Evolutionary conservation across 345 rosid species (phyloP).

Genomic region (Excoecaria agallocha): DNA sequence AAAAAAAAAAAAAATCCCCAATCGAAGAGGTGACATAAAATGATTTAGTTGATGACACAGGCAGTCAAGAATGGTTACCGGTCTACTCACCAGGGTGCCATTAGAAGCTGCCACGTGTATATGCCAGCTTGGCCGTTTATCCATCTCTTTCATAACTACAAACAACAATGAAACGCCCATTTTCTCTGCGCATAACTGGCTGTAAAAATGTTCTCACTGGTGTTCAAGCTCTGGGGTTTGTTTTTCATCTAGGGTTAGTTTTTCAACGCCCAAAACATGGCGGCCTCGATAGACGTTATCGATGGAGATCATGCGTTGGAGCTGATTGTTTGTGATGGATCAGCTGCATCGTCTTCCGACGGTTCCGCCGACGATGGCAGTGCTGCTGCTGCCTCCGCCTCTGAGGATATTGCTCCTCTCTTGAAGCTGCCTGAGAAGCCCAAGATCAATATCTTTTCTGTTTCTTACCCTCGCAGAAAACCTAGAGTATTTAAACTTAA

Average conservation of each 20-base stretch:
- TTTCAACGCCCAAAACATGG: conserved; percentile 12
- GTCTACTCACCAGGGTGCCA: too few species aligned
- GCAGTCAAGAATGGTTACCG: too few species aligned
- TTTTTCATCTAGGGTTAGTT: neutral
- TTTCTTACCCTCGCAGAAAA: conserved; percentile 60
- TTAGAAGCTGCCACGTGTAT: too few species aligned
- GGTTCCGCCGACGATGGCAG: conserved; percentile 5
- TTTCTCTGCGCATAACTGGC: too few species aligned
- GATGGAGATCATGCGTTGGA: conserved; percentile 51
- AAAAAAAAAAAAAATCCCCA: too few species aligned
- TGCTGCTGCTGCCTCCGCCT: conserved; percentile 19
- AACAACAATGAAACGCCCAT: neutral
- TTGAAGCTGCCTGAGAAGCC: conserved; percentile 57
- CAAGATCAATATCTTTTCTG: conserved; percentile 71
- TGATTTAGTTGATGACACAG: too few species aligned
- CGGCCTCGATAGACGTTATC: conserved; percentile 33
- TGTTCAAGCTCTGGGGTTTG: neutral
- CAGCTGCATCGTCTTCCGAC: conserved; percentile 31
- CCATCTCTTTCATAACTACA: conserved; percentile 7
- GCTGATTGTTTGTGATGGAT: conserved; percentile 51
- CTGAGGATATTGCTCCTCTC: conserved; percentile 71
- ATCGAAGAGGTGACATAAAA: too few species aligned
- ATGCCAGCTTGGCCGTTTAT: neutral
- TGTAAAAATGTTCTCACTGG: neutral
- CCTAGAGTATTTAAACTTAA: conserved; percentile 47